Conservation (phyloP, 2,329 filamentous ascomycete species). For the Cladosporium sp. region DNA sequence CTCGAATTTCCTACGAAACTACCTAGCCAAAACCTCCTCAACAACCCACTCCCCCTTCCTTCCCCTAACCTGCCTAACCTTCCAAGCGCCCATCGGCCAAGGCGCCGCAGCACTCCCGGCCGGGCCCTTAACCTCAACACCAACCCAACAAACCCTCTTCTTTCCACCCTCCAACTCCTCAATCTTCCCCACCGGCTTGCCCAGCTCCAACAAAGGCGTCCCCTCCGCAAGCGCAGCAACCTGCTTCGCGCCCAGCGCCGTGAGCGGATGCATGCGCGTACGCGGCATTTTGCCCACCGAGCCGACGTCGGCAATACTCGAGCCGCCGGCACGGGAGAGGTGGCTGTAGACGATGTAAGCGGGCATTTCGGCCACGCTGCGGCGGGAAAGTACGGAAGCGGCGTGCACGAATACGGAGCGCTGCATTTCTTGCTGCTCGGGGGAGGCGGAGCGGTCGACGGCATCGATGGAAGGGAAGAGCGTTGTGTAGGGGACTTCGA, state of each 20-base stretch:
- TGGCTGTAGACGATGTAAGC: conserved; percentile 84
- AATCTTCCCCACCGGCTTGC: conserved; percentile 88
- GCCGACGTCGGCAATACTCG: conserved; percentile 33
- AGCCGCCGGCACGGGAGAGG: conserved; percentile 65
- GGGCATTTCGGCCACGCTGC: conserved; percentile 69
- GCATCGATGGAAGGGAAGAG: conserved; percentile 61
- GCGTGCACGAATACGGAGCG: conserved; percentile 84
- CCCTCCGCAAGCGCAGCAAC: conserved; percentile 75
- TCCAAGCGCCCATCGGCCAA: conserved; percentile 65
- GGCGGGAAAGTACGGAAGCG: conserved; percentile 69
- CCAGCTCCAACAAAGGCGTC: conserved; percentile 77
- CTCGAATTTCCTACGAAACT: conserved; percentile 6
- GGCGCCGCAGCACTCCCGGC: conserved; percentile 12
- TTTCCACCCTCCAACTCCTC: conserved; percentile 47
- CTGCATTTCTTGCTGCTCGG: conserved; percentile 48
- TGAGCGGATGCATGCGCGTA: conserved; percentile 84
- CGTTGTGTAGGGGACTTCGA: conserved; percentile 87
- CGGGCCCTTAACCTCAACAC: conserved; percentile 53
- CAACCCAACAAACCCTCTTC: conserved; percentile 74
- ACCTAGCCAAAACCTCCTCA: conserved; percentile 46
- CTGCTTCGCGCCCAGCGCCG: conserved; percentile 70
- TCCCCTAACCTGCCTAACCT: conserved; percentile 75
- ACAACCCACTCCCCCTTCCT: conserved; percentile 71
- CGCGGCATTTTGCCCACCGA: conserved; percentile 56
- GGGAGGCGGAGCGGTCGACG: conserved; percentile 19